Evolutionary conservation across 1,139 yeast species (phyloP).

Genomic region (Petasospora rhodanensis): DNA sequence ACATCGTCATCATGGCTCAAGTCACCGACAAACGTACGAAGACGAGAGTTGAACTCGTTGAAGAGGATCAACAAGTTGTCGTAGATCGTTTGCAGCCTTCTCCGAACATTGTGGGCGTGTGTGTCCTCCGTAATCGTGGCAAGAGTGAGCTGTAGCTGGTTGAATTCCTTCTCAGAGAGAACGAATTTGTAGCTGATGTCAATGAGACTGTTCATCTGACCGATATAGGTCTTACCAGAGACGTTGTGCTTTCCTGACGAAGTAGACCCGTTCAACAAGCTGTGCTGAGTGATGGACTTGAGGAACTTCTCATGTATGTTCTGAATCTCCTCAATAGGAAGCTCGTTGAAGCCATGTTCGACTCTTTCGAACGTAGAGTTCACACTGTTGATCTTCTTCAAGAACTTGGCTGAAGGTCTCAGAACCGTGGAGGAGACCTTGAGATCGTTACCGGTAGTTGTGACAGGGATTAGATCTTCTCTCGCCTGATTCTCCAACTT

Average conservation of each 20-base stretch:
- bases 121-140: too few relatives aligned
- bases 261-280: constrained; percentile 31
- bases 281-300: constrained; percentile 35
- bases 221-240: constrained; percentile 39
- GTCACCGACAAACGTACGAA: constrained; percentile 31
- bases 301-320: constrained; percentile 40
- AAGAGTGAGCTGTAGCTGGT: too few relatives aligned
- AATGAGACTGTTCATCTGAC: constrained; percentile 42
- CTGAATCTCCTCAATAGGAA: constrained; percentile 46
- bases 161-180: constrained; percentile 42
- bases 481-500: constrained; percentile 1
- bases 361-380: constrained; percentile 3
- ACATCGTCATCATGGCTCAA: constrained; percentile 33
- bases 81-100: constrained; percentile 18
- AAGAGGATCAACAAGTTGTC: constrained; percentile 18
- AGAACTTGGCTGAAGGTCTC: constrained; percentile 15
- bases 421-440: constrained; percentile 13
- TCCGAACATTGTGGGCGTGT: too few relatives aligned
- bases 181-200: constrained; percentile 41
- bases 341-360: constrained; percentile 20
- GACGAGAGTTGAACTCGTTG: constrained; percentile 20
- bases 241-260: constrained; percentile 33
- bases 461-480: constrained; percentile 7
- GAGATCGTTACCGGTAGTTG: constrained; percentile 10
- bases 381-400: constrained; percentile 13